Percentiles rank a stretch among this genome's conserved stretches.
Evolutionary conservation across 192 early-diverging fungal genomes (phyloP).

Genomic region (Rhizoclosmatium globosum): DNA sequence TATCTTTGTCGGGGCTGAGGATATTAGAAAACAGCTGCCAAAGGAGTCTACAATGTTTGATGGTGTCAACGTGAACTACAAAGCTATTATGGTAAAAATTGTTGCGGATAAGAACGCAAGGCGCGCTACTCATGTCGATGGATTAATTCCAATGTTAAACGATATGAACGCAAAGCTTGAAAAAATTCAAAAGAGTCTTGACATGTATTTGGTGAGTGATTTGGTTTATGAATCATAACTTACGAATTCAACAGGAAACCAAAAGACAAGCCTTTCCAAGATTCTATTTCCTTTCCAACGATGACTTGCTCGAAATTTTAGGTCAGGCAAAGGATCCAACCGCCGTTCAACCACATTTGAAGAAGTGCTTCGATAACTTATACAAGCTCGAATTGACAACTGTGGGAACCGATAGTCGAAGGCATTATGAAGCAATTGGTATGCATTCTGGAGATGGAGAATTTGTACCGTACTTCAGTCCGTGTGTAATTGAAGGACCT

Average conservation of each 20-base stretch:
- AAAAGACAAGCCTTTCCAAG: conserved; percentile 66
- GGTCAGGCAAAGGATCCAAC: conserved; percentile 67
- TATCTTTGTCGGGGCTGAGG: conserved; percentile 68
- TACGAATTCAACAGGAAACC: conserved; percentile 47
- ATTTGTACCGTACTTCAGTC: conserved; percentile 62
- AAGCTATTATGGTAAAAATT: conserved; percentile 56
- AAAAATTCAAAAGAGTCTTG: conserved; percentile 69
- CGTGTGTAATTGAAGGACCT: conserved; percentile 62
- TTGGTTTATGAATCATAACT: background rate
- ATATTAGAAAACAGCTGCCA: conserved; percentile 68
- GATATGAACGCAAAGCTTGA: conserved; percentile 69
- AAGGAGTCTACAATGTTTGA: conserved; percentile 62
- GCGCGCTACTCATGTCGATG: conserved; percentile 52
- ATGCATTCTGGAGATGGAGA: conserved; percentile 72
- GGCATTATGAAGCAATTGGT: conserved; percentile 63
- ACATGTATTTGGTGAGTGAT: conserved; percentile 60
- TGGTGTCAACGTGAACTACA: conserved; percentile 56
- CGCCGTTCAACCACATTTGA: conserved; percentile 67
- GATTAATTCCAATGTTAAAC: conserved; percentile 53
- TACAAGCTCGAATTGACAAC: conserved; percentile 59
- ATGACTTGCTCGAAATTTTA: conserved; percentile 67
- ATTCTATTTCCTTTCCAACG: conserved; percentile 71
- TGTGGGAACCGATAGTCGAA: conserved; percentile 58
- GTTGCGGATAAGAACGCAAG: conserved; percentile 58
- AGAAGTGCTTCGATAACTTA: conserved; percentile 69